Evolutionary conservation across 768 basidiomycete species (phyloP), one percentile per base, ranked within the genome.

Genomic region (Mycena belliarum): DNA sequence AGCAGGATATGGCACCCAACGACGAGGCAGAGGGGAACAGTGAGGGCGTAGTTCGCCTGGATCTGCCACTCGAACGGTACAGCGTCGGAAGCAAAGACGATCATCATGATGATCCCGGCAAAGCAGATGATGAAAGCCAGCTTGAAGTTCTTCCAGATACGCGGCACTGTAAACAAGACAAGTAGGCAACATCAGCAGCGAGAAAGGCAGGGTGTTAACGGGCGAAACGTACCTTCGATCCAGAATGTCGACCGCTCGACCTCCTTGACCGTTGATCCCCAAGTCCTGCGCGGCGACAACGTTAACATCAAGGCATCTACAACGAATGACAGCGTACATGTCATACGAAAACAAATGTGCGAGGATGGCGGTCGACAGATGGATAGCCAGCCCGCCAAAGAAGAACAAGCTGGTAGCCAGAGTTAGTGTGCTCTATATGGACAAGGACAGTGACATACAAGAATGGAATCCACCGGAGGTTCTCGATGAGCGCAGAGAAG

Each of bases 241-340:
- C 90, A 93, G 78, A 95, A 93, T 55, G 93, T 92, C 2, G 89
- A 91, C 26, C 84, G 80, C 67, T 93, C 88, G 49, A 95, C 91
- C 73, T 92, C 91, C 72, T 95, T 94, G 64, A 75, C 79, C 1
- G 81, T 82, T 26, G 80, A 81, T 26, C 81, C 80, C 81, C 81
- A 82, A 32, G 80, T 81, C 80, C 79, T 81, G 47, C 24, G 29
- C 29, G 29, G 16, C 20, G 25, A 5, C 33, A 4, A 29, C 51
- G 37, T 46, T 57, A 46, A 46, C 37, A 49, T 47, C 52, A 60
- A 41, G 37, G 46, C 18, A 56, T 16, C 29, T 42, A 21, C 28
- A 35, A 56, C 18, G 18, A n/a, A 33, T 42, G 25, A 42, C 32
- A n/a, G 70, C 75, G 57, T 69, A 80, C 79, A 82, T 81, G 61